These are phyloP conservation scores for Gossypium sturtianum DNA, from an alignment of 345 rosid genomes.

Conservation along the genomic window DNA sequence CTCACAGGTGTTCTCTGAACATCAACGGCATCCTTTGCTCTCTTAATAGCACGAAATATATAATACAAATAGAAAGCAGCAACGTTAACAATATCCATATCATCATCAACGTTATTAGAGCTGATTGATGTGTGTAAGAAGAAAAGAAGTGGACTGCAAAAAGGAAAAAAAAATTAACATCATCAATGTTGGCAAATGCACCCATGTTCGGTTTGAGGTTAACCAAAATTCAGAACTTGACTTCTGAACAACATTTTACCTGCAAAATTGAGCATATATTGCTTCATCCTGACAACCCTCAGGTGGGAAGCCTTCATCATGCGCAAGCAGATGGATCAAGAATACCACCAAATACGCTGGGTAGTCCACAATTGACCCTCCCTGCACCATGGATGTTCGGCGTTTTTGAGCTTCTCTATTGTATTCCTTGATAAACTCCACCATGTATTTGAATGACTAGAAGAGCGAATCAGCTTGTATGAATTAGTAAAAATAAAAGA, in stretches of 20 bases:
- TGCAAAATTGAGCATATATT: conserved; percentile 52
- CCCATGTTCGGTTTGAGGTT: neutral
- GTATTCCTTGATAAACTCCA: conserved; percentile 57
- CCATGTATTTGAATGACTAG: conserved; percentile 65
- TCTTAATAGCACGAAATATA: conserved; percentile 71
- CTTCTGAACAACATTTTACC: conserved; percentile 34
- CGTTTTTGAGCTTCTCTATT: conserved; percentile 40
- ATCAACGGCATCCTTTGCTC: conserved; percentile 81
- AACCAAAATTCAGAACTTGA: conserved; percentile 1
- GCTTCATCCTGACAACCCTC: conserved; percentile 66
- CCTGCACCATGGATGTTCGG: conserved; percentile 37
- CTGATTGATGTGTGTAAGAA: conserved; percentile 45
- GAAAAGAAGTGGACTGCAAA: conserved; percentile 72
- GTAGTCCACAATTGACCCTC: conserved; percentile 45
- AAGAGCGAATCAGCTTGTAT: conserved; percentile 23
- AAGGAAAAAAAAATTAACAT: conserved; percentile 18
- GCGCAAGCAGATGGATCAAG: conserved; percentile 85
- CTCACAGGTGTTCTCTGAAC: conserved; percentile 62
- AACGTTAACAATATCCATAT: conserved; percentile 39
- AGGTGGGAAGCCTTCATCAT: conserved; percentile 58
- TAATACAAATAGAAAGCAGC: conserved; percentile 41
- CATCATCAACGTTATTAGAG: conserved; percentile 30
- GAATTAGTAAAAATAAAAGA: conserved; percentile 4
- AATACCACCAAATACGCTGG: conserved; percentile 71
- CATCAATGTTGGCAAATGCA: conserved; percentile 14